phyloP scores from a whole-genome alignment of 1,139 yeast genomes.

The Suzukiozyma palmioleophila region DNA sequence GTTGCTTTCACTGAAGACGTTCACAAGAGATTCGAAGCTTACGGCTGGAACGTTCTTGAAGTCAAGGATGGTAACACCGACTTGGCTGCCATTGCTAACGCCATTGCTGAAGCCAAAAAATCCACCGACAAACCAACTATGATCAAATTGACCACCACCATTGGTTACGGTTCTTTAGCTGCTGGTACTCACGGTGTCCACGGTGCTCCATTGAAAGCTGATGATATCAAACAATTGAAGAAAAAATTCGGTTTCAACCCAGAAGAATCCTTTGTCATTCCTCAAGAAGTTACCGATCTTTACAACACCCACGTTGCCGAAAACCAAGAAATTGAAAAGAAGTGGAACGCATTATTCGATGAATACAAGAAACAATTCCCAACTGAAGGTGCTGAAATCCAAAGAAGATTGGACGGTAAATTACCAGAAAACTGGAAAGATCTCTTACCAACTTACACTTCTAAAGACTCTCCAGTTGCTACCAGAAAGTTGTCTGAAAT shows the following conservation, averaged over 20 bases:
- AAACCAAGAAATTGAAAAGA: slow-evolving; percentile 58
- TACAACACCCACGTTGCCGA: slow-evolving; percentile 55
- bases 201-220: slow-evolving; percentile 95
- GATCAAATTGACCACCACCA: slow-evolving; percentile 84
- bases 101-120: slow-evolving; percentile 68
- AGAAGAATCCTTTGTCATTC: slow-evolving; percentile 70
- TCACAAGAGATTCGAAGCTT: slow-evolving; percentile 75
- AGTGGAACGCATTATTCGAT: slow-evolving; percentile 68
- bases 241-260: slow-evolving; percentile 86
- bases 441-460: slow-evolving; percentile 72
- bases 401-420: slow-evolving; percentile 76
- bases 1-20: slow-evolving; percentile 97
- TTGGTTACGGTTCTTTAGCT: slow-evolving; percentile 88
- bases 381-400: slow-evolving; percentile 71
- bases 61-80: slow-evolving; percentile 83
- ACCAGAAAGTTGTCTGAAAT: slow-evolving; percentile 93
- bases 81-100: slow-evolving; percentile 64
- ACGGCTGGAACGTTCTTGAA: slow-evolving; percentile 88
- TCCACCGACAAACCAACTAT: slow-evolving; percentile 80
- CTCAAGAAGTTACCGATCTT: slow-evolving; percentile 75
- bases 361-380: slow-evolving; percentile 71
- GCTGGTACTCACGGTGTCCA: slow-evolving; percentile 93
- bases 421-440: slow-evolving; percentile 85
- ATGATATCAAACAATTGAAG: slow-evolving; percentile 88
- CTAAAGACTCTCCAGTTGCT: slow-evolving; percentile 80